phyloP scores from a whole-genome alignment of 2,329 filamentous ascomycete genomes.

The Fusarium sp. region DNA sequence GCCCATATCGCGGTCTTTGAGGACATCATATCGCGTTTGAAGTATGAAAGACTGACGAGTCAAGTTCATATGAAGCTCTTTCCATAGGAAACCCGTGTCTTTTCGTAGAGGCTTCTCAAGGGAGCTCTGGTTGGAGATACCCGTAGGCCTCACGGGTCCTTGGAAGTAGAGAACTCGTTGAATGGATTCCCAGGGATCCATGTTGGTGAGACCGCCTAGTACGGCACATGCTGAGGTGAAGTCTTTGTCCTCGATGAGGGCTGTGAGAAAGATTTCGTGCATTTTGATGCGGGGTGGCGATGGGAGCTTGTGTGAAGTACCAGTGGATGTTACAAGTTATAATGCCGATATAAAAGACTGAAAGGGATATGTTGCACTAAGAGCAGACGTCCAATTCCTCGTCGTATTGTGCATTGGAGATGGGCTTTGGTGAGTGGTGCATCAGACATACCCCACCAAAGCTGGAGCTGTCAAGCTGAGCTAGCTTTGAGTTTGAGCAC shows the following conservation, averaged over 20 bases:
- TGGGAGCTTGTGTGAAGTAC: neutral
- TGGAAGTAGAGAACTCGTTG: conserved; percentile 66
- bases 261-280: conserved; percentile 70
- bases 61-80: conserved; percentile 65
- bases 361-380: no score
- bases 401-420: no score
- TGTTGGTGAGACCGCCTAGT: conserved; percentile 67
- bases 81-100: conserved; percentile 58
- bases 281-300: neutral
- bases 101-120: conserved; percentile 54
- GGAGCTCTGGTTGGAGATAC: conserved; percentile 57
- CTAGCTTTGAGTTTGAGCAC: conserved; percentile 25
- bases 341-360: no score
- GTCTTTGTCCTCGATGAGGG: conserved; percentile 62
- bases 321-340: neutral
- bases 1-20: conserved; percentile 60
- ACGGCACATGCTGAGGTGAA: conserved; percentile 62
- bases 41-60: conserved; percentile 67
- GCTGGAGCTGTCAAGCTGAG: no score
- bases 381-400: no score
- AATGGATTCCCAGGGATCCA: conserved; percentile 61
- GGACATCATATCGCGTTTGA: conserved; percentile 65
- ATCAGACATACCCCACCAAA: no score
- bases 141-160: conserved; percentile 57
- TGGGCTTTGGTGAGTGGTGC: no score